Conservation (phyloP, 306 rosid species). For the Vigna hirtella region DNA sequence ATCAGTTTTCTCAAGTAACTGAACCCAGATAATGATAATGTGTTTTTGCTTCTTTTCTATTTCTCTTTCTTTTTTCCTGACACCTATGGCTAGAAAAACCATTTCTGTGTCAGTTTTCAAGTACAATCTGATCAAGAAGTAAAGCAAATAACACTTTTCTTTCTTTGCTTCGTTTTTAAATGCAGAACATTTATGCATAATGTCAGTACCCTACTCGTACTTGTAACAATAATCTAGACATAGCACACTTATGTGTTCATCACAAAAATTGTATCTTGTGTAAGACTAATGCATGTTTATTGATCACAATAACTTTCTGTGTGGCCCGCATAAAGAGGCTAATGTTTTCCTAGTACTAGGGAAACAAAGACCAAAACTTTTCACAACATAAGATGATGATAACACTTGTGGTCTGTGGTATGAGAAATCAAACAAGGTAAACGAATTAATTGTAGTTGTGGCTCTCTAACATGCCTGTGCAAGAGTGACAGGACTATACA, state of each 20-base stretch:
- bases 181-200: constrained; percentile 38
- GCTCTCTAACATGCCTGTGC: neutral
- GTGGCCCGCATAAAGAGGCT: neutral
- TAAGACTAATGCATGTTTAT: constrained; percentile 4
- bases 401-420: constrained; percentile 19
- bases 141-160: constrained; percentile 31
- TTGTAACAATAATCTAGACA: constrained; percentile 24
- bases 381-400: neutral
- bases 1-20: constrained; percentile 27
- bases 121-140: constrained; percentile 35
- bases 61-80: constrained; percentile 15
- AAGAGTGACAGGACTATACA: neutral
- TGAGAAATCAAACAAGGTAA: constrained; percentile 31
- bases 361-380: constrained; percentile 13
- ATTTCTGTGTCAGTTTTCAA: constrained; percentile 34
- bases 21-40: constrained; percentile 8
- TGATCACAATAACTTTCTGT: constrained; percentile 31
- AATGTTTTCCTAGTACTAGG: constrained; percentile 29
- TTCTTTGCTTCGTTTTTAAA: constrained; percentile 29
- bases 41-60: neutral
- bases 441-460: neutral
- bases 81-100: constrained; percentile 10
- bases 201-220: constrained; percentile 27
- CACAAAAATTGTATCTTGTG: constrained; percentile 33
- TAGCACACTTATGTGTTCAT: constrained; percentile 35